Evolutionary conservation across 2,329 filamentous ascomycete species (phyloP).

Genomic region (Didymella pomorum): DNA sequence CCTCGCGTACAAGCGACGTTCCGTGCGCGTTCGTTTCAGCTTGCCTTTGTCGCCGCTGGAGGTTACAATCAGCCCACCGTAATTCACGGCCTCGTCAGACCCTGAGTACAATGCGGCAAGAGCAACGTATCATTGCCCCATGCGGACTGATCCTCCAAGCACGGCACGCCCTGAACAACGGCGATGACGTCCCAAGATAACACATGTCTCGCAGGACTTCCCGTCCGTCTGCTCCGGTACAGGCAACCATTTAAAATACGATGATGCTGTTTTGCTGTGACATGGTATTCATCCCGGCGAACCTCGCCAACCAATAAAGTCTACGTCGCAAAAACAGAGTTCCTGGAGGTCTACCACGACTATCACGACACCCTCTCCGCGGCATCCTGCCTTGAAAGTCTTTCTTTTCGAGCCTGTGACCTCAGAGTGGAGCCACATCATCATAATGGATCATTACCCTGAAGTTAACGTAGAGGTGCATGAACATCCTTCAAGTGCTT

Average conservation of each 20-base stretch:
- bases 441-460: conserved; percentile 37
- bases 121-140: conserved; percentile 17
- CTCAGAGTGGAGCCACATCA: conserved; percentile 18
- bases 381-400: conserved; percentile 9
- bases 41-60: conserved; percentile 8
- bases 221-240: conserved; percentile 11
- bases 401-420: conserved; percentile 9
- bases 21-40: conserved; percentile 14
- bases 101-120: conserved; percentile 12
- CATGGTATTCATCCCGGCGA: background rate
- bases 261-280: conserved; percentile 5
- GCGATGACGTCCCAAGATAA: conserved; percentile 22
- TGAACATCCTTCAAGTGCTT: conserved; percentile 25
- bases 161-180: conserved; percentile 12
- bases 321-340: conserved; percentile 1
- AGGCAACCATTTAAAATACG: conserved; percentile 4
- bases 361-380: conserved; percentile 6
- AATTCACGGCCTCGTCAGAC: conserved; percentile 15
- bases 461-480: conserved; percentile 33
- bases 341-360: background rate
- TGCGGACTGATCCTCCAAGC: conserved; percentile 9
- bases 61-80: conserved; percentile 17
- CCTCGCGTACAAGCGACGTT: background rate
- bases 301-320: conserved; percentile 8
- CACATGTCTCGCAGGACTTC: conserved; percentile 13